A percentile compares a stretch with the other conserved stretches of the same genome.
Evolutionary conservation across 495 filamentous ascomycete genomes (phyloP).

Genomic region (Ascobolus immersus): DNA sequence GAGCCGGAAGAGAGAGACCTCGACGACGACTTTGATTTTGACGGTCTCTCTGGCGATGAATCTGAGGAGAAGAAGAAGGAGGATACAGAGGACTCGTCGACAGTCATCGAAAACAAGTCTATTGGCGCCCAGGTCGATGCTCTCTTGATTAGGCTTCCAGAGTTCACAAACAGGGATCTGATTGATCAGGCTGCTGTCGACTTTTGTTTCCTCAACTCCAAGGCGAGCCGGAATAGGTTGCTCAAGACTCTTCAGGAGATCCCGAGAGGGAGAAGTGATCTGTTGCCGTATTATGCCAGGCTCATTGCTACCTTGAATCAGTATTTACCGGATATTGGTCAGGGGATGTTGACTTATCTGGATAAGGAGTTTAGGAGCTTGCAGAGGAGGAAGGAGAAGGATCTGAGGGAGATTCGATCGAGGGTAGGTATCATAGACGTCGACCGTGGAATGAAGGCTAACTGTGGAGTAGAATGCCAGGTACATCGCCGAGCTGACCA

Average conservation of each 20-base stretch:
- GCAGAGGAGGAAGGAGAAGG: conserved; percentile 94
- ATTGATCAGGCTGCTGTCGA: conserved; percentile 82
- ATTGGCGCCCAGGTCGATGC: conserved; percentile 93
- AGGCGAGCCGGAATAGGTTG: conserved; percentile 81
- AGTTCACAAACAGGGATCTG: conserved; percentile 69
- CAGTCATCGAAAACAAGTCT: conserved; percentile 87
- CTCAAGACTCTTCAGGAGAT: conserved; percentile 84
- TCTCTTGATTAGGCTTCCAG: conserved; percentile 60
- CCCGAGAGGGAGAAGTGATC: conserved; percentile 73
- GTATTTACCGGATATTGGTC: conserved; percentile 78
- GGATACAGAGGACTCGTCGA: conserved; percentile 57
- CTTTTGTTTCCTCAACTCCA: conserved; percentile 96
- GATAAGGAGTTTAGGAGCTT: conserved; percentile 94
- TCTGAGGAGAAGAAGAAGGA: conserved; percentile 29
- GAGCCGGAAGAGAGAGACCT: conserved; percentile 30
- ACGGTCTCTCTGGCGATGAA: conserved; percentile 8
- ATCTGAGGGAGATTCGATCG: conserved; percentile 77
- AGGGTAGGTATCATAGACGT: conserved; percentile 21
- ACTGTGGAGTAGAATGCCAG: conserved; percentile 55
- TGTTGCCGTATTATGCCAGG: conserved; percentile 78
- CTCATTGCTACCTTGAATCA: conserved; percentile 79
- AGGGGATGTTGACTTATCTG: conserved; percentile 74
- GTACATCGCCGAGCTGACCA: conserved; percentile 89
- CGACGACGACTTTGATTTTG: conserved; percentile 15
- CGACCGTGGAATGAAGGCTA: no score